Conservation (phyloP, 2,329 filamentous ascomycete genomes). For the Cytospora piceicola region DNA sequence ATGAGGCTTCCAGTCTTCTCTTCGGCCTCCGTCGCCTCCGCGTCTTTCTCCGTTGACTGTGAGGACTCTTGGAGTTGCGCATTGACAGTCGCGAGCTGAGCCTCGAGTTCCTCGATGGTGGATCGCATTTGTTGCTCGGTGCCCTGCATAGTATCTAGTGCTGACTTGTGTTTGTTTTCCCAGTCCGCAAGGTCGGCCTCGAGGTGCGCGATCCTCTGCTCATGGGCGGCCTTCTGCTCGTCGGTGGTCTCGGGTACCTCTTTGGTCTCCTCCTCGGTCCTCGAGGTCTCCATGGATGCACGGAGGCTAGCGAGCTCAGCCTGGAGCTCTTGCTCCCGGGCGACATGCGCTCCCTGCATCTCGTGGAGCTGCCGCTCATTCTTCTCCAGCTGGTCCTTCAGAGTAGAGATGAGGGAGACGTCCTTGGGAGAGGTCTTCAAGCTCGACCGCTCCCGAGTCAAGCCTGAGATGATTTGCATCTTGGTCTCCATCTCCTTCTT, state of each 20-base stretch:
- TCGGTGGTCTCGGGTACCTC: slow-evolving; percentile 35
- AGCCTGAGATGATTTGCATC: slow-evolving; percentile 90
- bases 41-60: slow-evolving; percentile 29
- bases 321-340: slow-evolving; percentile 74
- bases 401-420: slow-evolving; percentile 83
- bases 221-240: slow-evolving; percentile 47
- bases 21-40: slow-evolving; percentile 52
- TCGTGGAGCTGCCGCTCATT: slow-evolving; percentile 79
- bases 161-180: slow-evolving; percentile 75
- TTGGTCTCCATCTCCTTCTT: slow-evolving; percentile 98
- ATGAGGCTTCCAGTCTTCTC: slow-evolving; percentile 64
- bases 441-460: slow-evolving; percentile 91
- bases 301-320: slow-evolving; percentile 73
- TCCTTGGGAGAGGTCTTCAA: slow-evolving; percentile 84
- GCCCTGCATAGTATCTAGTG: slow-evolving; percentile 70
- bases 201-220: slow-evolving; percentile 65
- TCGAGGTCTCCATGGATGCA: slow-evolving; percentile 46
- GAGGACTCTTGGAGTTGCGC: slow-evolving; percentile 21
- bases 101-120: slow-evolving; percentile 75
- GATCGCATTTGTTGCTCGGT: slow-evolving; percentile 74
- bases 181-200: slow-evolving; percentile 73
- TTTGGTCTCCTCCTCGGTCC: slow-evolving; percentile 13
- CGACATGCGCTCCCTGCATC: slow-evolving; percentile 72
- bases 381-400: slow-evolving; percentile 86
- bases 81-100: slow-evolving; percentile 40